Evolutionary conservation across 768 basidiomycete genomes (phyloP), one percentile per base, ranked within the genome.

Genomic region (Sarcodon sp.): DNA sequence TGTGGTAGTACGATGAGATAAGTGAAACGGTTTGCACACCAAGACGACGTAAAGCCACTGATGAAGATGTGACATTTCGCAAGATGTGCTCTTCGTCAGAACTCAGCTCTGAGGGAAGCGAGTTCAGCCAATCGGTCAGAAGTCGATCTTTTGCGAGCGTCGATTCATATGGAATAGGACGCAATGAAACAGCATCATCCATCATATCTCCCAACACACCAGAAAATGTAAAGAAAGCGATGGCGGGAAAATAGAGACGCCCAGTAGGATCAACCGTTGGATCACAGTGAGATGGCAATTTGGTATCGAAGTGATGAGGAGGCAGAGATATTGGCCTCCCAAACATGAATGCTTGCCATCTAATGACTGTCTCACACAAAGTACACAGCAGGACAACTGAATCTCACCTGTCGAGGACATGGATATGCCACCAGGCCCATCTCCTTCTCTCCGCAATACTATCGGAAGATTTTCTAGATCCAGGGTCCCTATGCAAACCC

Each of bases 401-500:
- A 16, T 55, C 76, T 35, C 46, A 83, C 85, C 86, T 71, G 66
- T 89, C 87, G 33, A 88, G 70, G 46, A 87, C 67, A 35, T 90
- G 64, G 51, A 87, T 85, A 62, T 90, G 85, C 87, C 87, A 90
- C 87, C 87, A 90, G 7, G 85, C 84, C 87, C 87, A 89, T 47
- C 87, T 70, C 45, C 88, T 70, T 49, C 87, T 73, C 60, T 89
- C 87, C 34, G 84, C 80, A 7, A 79, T 65, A 50, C 78, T 78
- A 49, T 72, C 70, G 45, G 72, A 76, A 71, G 87, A 80, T 51
- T 74, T 73, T 73, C 79, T 87, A 59, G 79, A 79, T 39, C 75
- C 79, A n/a, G 87, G 87, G 63, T 90, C 88, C 15, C 88, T 78
- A 63, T 90, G 87, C 7, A 90, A 65, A 8, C 88, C 88, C 79